A percentile compares a stretch with the other conserved stretches of the same genome.
Evolutionary conservation across 2,329 filamentous ascomycete species (phyloP).

Genomic region (Hawksworthiomyces lignivorus): DNA sequence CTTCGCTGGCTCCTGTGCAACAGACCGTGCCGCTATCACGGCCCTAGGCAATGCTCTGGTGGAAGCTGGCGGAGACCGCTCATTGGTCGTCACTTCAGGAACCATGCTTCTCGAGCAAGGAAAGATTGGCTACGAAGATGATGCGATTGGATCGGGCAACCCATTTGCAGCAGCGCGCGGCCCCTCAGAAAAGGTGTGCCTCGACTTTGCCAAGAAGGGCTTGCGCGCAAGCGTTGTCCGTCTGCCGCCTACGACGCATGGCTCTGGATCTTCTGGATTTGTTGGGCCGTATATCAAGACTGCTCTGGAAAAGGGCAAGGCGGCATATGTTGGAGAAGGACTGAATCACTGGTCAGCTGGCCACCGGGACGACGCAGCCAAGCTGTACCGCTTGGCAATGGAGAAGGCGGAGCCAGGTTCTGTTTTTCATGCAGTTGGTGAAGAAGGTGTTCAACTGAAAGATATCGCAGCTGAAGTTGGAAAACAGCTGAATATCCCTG

Average conservation of each 20-base stretch:
- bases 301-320: conserved; percentile 22
- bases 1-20: conserved; percentile 19
- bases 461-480: conserved; percentile 29
- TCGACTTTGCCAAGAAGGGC: conserved; percentile 20
- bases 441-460: conserved; percentile 27
- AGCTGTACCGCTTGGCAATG: conserved; percentile 26
- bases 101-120: conserved; percentile 21
- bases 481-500: conserved; percentile 24
- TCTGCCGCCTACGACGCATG: conserved; percentile 31
- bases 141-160: conserved; percentile 12
- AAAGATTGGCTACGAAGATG: conserved; percentile 23
- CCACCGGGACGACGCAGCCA: conserved; percentile 30
- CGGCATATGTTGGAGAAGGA: conserved; percentile 29
- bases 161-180: conserved; percentile 14
- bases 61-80: conserved; percentile 20
- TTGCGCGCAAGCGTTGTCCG: conserved; percentile 28
- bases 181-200: conserved; percentile 18
- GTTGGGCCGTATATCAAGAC: conserved; percentile 18
- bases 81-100: conserved; percentile 30
- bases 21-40: conserved; percentile 27
- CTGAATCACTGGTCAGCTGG: conserved; percentile 28
- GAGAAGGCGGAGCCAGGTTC: conserved; percentile 28
- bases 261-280: conserved; percentile 25
- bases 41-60: conserved; percentile 26
- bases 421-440: conserved; percentile 28